Evolutionary conservation across 2,329 filamentous ascomycete species (phyloP).

Genomic region (Stachybotrys elegans): DNA sequence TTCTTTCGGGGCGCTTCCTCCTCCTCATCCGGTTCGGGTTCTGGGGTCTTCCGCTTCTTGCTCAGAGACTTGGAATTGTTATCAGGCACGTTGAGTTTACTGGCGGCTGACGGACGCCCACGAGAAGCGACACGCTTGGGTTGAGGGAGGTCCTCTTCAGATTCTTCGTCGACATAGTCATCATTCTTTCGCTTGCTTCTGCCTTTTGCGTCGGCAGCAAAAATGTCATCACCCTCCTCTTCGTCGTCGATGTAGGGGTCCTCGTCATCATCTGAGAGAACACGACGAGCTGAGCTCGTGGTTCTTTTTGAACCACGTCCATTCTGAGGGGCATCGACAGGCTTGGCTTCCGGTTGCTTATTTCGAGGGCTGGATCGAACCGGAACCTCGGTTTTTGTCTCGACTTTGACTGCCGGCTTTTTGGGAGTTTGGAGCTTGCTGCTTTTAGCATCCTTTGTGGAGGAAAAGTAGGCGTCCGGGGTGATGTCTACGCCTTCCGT

Average conservation of each 20-base stretch:
- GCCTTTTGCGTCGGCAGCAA: constrained; percentile 65
- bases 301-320: too few relatives aligned
- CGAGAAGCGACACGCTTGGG: constrained; percentile 52
- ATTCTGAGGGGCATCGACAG: constrained; percentile 22
- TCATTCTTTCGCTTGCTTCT: constrained; percentile 65
- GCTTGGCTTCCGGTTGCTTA: constrained; percentile 31
- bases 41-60: constrained; percentile 56
- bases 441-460: constrained; percentile 35
- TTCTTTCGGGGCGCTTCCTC: constrained; percentile 58
- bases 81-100: constrained; percentile 20
- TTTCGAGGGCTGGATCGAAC: constrained; percentile 49
- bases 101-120: constrained; percentile 20
- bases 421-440: constrained; percentile 31
- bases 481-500: constrained; percentile 47
- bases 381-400: constrained; percentile 35
- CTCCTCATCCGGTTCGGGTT: constrained; percentile 49
- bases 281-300: constrained; percentile 34
- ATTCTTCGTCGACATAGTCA: constrained; percentile 68
- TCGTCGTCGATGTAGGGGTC: constrained; percentile 61
- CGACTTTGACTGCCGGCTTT: constrained; percentile 30
- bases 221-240: constrained; percentile 73
- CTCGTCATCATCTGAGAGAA: constrained; percentile 43
- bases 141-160: constrained; percentile 64
- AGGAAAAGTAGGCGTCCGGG: constrained; percentile 54
- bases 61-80: constrained; percentile 23